Evolutionary conservation across 306 rosid species (phyloP), one percentile per base, ranked within the genome.

Genomic region (Quercus bicolor): DNA sequence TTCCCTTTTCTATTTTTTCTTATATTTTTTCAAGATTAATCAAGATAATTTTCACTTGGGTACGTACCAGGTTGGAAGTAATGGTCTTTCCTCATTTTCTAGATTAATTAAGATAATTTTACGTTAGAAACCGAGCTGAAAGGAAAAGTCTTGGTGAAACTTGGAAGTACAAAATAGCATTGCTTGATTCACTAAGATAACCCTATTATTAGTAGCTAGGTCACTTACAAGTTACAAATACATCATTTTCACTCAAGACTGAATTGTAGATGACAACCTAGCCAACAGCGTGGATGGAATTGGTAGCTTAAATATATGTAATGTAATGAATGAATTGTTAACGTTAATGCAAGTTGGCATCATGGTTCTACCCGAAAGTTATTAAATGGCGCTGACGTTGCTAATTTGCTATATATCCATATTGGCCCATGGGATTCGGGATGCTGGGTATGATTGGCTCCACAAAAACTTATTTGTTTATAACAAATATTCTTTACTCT

Each of bases 381-480:
- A 48, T 11, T 48, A 81, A 82, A 81, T 37, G 88, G 54, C 69
- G 74, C 73, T 87, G 88, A 85, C 86, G 90, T 75, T 43, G 80
- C 68, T 72, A 21, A 37, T 80, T 81, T 78, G 80, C 76, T 69
- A 24, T 24, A 24, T 24, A 45, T 84, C 79, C 75, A 21, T 68
- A 62, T 70, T 82, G 75, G 56, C 85, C 60, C 84, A 68, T 76
- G 29, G 79, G 87, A 86, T 83, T 83, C 86, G 43, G 18, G 73
- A 72, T 13, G 43, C 75, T 75, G 82, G 68, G 68, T 56, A 18
- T 37, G 74, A 75, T 75, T 48, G 64, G 75, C 19, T 26, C 43
- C 19, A 55, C 71, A 6, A 24, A 52, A 21, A 14, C 56, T 54
- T 3, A n/a, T 6, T 80, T 70, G 37, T 64, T 24, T 51, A 15